These are phyloP conservation scores for Nicotiana sylvestris DNA, from an alignment of 257 asterid species.

Conservation along the genomic window DNA sequence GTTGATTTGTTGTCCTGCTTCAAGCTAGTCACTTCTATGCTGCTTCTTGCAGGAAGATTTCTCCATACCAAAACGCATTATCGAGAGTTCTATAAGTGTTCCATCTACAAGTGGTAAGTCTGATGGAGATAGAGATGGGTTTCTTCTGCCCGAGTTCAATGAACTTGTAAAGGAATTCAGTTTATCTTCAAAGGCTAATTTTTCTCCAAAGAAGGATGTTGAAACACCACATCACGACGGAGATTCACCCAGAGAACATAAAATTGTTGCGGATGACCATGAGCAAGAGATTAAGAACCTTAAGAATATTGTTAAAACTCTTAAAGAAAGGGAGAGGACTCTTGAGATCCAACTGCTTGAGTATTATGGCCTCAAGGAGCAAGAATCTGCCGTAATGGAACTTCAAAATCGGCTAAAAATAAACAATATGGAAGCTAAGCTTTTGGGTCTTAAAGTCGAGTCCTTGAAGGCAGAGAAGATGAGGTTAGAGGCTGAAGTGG, in stretches of 20 bases:
- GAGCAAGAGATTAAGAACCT: constrained; percentile 51
- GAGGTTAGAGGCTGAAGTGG: constrained; percentile 55
- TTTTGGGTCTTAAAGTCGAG: constrained; percentile 59
- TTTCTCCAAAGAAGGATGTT: constrained; percentile 10
- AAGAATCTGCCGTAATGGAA: constrained; percentile 64
- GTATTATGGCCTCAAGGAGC: constrained; percentile 86
- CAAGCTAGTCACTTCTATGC: not conserved
- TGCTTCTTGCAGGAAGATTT: not conserved
- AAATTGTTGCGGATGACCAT: constrained; percentile 22
- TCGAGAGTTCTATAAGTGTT: not conserved
- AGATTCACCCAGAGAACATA: constrained; percentile 13
- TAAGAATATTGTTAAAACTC: constrained; percentile 43
- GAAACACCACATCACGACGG: constrained; percentile 14
- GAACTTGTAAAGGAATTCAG: constrained; percentile 40
- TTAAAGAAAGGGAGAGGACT: constrained; percentile 60
- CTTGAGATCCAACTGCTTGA: constrained; percentile 70
- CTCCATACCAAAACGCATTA: not conserved
- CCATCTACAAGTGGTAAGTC: not conserved
- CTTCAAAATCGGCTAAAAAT: constrained; percentile 61
- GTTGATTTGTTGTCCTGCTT: not conserved
- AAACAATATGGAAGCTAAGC: constrained; percentile 61
- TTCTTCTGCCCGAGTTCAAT: constrained; percentile 50
- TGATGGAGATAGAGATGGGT: constrained; percentile 20
- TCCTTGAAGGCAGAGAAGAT: constrained; percentile 61
- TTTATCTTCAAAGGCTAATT: constrained; percentile 9